Percentiles rank a stretch among this genome's conserved stretches.
Conservation (phyloP, 208 protist species). For the Leptomonas pyrrhocoris region DNA sequence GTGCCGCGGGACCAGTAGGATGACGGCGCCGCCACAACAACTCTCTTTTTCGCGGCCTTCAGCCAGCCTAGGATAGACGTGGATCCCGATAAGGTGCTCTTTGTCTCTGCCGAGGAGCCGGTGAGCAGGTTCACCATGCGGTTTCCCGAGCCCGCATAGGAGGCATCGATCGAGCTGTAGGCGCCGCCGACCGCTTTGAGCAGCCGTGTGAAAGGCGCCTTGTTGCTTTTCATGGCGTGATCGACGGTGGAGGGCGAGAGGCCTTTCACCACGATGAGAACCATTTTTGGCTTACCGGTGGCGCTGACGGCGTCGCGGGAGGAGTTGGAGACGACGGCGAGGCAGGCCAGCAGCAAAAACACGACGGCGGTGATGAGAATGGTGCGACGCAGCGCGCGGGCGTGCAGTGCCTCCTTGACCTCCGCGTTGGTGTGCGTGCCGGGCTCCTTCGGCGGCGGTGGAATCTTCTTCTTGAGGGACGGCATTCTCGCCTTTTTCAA, state of each 20-base stretch:
- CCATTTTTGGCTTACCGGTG: slow-evolving; percentile 35
- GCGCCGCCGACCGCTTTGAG: slow-evolving; percentile 43
- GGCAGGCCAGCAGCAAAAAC: slow-evolving; percentile 62
- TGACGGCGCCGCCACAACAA: slow-evolving; percentile 54
- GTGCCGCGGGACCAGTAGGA: slow-evolving; percentile 48
- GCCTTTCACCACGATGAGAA: slow-evolving; percentile 58
- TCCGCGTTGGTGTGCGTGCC: slow-evolving; percentile 73
- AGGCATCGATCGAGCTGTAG: slow-evolving; percentile 33
- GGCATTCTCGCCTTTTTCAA: slow-evolving; percentile 9
- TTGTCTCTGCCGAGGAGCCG: slow-evolving; percentile 26
- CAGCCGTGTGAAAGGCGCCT: slow-evolving; percentile 64
- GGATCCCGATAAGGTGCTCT: slow-evolving; percentile 32
- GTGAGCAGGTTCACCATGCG: slow-evolving; percentile 65
- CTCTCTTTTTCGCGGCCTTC: slow-evolving; percentile 36
- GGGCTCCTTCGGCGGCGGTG: slow-evolving; percentile 50
- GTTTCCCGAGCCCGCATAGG: slow-evolving; percentile 4
- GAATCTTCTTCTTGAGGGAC: slow-evolving; percentile 37
- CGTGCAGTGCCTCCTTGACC: slow-evolving; percentile 72
- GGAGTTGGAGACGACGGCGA: slow-evolving; percentile 67
- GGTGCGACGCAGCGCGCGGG: slow-evolving; percentile 60
- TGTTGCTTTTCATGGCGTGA: slow-evolving; percentile 58
- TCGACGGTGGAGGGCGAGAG: slow-evolving; percentile 37
- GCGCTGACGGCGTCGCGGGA: slow-evolving; percentile 33
- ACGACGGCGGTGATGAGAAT: slow-evolving; percentile 66
- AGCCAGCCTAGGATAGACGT: slow-evolving; percentile 55